These are phyloP conservation scores for Rhododendron molle DNA, from an alignment of 148 eudicot genomes.

Conservation along the genomic window DNA sequence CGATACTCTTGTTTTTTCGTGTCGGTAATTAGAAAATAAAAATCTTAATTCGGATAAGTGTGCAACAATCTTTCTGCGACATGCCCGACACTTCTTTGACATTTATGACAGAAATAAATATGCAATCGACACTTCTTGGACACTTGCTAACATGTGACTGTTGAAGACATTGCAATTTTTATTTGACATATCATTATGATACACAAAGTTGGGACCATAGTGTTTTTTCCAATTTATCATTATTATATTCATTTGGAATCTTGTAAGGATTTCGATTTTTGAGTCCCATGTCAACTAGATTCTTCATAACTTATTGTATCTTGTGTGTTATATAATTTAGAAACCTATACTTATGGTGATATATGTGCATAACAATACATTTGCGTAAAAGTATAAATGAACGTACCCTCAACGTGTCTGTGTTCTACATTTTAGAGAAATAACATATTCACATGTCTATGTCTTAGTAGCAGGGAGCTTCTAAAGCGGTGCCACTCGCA, in stretches of 20 bases:
- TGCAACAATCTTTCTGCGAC: not conserved
- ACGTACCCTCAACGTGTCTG: too few relatives aligned
- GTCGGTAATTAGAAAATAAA: too few relatives aligned
- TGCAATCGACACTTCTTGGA: too few relatives aligned
- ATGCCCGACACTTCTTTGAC: not conserved
- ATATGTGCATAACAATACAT: too few relatives aligned
- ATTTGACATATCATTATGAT: not conserved
- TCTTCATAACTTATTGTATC: not conserved
- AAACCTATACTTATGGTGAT: too few relatives aligned
- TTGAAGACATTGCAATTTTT: too few relatives aligned
- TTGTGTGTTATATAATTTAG: not conserved
- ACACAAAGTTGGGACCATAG: not conserved
- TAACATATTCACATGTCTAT: not conserved
- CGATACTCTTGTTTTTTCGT: too few relatives aligned
- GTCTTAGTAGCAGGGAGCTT: not conserved
- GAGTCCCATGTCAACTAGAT: too few relatives aligned
- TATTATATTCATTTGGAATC: not conserved
- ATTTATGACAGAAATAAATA: not conserved
- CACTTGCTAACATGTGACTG: too few relatives aligned
- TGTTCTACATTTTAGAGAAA: not conserved
- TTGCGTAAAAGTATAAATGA: not conserved
- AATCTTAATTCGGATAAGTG: not conserved
- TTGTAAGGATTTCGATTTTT: too few relatives aligned
- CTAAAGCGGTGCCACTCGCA: not conserved
- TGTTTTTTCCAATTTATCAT: not conserved